These are phyloP conservation scores for Oxyria digyna DNA, from an alignment of 148 eudicot species.

Conservation along the genomic window DNA sequence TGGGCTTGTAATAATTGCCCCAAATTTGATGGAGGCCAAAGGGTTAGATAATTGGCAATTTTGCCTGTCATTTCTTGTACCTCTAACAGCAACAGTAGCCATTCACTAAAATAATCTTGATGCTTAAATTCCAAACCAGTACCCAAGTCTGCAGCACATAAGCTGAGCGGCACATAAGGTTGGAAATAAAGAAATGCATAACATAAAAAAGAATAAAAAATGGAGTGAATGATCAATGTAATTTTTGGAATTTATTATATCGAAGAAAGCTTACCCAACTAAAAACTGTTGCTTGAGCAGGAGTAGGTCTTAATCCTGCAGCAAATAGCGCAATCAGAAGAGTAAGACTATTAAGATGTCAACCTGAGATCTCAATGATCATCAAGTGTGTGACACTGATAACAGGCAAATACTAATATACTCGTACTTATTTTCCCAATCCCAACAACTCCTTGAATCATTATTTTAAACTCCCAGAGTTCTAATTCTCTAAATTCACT, in stretches of 20 bases:
- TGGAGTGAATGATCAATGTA: not conserved
- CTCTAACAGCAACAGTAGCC: conserved; percentile 98
- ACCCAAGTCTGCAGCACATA: conserved; percentile 94
- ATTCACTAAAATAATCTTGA: conserved; percentile 47
- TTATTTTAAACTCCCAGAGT: too few species aligned
- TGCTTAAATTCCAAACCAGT: conserved; percentile 60
- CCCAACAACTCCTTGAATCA: too few species aligned
- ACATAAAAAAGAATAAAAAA: not conserved
- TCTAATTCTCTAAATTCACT: too few species aligned
- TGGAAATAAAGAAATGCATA: not conserved
- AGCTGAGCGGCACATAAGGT: conserved; percentile 37
- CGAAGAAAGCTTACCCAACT: conserved; percentile 69
- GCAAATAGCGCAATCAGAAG: conserved; percentile 86
- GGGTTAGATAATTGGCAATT: too few species aligned
- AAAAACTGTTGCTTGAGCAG: conserved; percentile 96
- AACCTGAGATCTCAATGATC: conserved; percentile 33
- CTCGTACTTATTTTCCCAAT: not conserved
- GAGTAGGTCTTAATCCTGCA: conserved; percentile 99
- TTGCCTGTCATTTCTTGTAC: too few species aligned
- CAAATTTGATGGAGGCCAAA: too few species aligned
- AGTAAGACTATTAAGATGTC: conserved; percentile 28
- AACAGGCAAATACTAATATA: not conserved
- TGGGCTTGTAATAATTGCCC: too few species aligned
- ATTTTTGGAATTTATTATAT: not conserved
- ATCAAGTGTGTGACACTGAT: not conserved